phyloP scores from a whole-genome alignment of 2,329 filamentous ascomycete genomes.

The Macrophomina tecta region DNA sequence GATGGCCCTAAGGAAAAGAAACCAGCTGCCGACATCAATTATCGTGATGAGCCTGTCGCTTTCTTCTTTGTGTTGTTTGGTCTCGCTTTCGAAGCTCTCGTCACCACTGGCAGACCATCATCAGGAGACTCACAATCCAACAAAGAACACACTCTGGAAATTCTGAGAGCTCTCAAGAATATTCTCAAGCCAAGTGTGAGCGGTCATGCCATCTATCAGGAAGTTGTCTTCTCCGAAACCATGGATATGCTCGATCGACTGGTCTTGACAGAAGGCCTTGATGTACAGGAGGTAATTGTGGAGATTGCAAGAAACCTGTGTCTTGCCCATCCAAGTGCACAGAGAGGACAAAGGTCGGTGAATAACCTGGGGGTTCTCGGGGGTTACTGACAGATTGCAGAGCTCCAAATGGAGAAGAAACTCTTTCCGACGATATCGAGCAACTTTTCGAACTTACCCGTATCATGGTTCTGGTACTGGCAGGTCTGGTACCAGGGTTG shows the following conservation, averaged over 20 bases:
- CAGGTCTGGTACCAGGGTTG: slow-evolving; percentile 84
- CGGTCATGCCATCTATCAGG: slow-evolving; percentile 94
- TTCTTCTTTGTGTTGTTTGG: slow-evolving; percentile 99
- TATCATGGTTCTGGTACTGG: slow-evolving; percentile 92
- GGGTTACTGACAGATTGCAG: slow-evolving; percentile 29
- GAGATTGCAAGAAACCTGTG: slow-evolving; percentile 91
- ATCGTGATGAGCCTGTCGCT: slow-evolving; percentile 94
- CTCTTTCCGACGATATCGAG: slow-evolving; percentile 95
- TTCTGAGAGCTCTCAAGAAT: slow-evolving; percentile 89
- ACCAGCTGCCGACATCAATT: slow-evolving; percentile 77
- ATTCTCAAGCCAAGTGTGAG: slow-evolving; percentile 94
- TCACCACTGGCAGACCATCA: slow-evolving; percentile 72
- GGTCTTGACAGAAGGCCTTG: slow-evolving; percentile 85
- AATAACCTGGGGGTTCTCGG: slow-evolving; percentile 44
- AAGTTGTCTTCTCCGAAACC: slow-evolving; percentile 94
- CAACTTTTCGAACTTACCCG: slow-evolving; percentile 96
- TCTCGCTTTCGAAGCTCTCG: slow-evolving; percentile 92
- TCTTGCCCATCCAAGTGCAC: slow-evolving; percentile 87
- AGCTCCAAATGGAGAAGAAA: slow-evolving; percentile 62
- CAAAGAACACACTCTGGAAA: slow-evolving; percentile 82
- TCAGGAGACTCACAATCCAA: slow-evolving; percentile 43
- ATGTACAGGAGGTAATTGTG: slow-evolving; percentile 90
- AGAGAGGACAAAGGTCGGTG: slow-evolving; percentile 62
- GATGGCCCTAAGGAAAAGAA: slow-evolving; percentile 32
- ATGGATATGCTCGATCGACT: slow-evolving; percentile 95